Evolutionary conservation across 345 rosid species (phyloP), one percentile per base, ranked within the genome.

Genomic region (Rhodamnia argentea): DNA sequence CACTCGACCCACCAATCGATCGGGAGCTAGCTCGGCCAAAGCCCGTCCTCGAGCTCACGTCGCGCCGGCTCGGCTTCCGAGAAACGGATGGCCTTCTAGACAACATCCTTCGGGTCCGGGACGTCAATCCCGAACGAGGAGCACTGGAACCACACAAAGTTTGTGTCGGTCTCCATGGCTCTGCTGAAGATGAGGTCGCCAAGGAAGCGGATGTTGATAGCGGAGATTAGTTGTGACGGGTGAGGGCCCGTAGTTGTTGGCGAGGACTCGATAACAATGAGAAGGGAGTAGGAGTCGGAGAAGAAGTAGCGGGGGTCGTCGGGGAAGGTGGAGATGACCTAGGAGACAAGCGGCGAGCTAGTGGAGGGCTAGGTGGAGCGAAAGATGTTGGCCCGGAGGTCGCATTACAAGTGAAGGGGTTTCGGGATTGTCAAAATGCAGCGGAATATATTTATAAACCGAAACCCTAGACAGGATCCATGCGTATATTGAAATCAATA

Each of bases 331-430:
- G 93, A 89, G 86, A 93, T 92, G 50, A 90, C 83, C 22, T 64
- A 64, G 54, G 75, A 88, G 23, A 95, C 24, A 29, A 86, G 87
- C 54, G 92, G 92, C 40, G 52, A n/a, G 29, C 55, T 47, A 22
- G 95, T 91, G 83, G 99, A 96, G 40, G 98, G 99, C 96, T 96
- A 96, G 74, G 93, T 91, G 87, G 93, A 84, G 70, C 50, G 83
- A 88, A 96, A 93, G 26, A 92, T 85, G 74, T 87, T 50, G 76
- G 92, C 42, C 96, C 99, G 94, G 53, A 96, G 90, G 37, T 50
- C 54, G 10, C 24, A 44, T 7, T 42, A 4, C n/a, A n/a, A n/a
- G n/a, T n/a, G n/a, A n/a, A n/a, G 40, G 40, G 40, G 40, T 37
- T 37, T 2, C 40, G 40, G 40, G 40, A 37, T 37, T 37, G 40